Evolutionary conservation across 305 asterid species (phyloP).

Genomic region (Rubia balearica): DNA sequence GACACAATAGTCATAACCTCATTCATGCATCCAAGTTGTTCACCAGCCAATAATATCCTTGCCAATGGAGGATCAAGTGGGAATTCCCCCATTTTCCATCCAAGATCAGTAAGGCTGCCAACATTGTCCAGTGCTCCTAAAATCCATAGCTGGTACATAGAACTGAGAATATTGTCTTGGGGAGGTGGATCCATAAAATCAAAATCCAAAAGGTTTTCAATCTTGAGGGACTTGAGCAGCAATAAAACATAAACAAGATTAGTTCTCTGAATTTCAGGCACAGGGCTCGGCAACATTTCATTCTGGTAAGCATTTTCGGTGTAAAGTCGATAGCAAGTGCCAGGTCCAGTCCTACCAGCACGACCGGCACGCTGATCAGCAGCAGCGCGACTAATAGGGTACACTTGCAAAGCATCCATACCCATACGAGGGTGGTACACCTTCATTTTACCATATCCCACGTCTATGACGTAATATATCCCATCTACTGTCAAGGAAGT

Average conservation of each 20-base stretch:
- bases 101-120: constrained; percentile 72
- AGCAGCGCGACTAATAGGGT: constrained; percentile 94
- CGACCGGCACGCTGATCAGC: constrained; percentile 98
- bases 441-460: constrained; percentile 83
- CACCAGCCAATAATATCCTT: constrained; percentile 89
- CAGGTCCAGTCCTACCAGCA: constrained; percentile 99
- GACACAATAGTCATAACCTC: constrained; percentile 94
- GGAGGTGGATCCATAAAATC: constrained; percentile 99
- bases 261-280: constrained; percentile 93
- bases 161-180: constrained; percentile 85
- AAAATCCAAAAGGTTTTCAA: constrained; percentile 75
- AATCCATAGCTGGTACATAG: constrained; percentile 98
- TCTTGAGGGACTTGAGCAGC: constrained; percentile 77
- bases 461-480: constrained; percentile 86
- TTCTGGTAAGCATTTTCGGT: constrained; percentile 76
- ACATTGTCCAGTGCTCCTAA: constrained; percentile 88
- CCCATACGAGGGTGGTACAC: constrained; percentile 99
- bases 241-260: constrained; percentile 93
- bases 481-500: constrained; percentile 93
- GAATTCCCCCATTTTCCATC: constrained; percentile 98
- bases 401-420: constrained; percentile 98
- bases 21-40: constrained; percentile 60
- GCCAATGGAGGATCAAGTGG: constrained; percentile 97
- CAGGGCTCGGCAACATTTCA: constrained; percentile 91
- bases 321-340: constrained; percentile 90